These are phyloP conservation scores for Lasiodiplodia theobromae DNA, from an alignment of 2,329 filamentous ascomycete species.

Conservation along the genomic window DNA sequence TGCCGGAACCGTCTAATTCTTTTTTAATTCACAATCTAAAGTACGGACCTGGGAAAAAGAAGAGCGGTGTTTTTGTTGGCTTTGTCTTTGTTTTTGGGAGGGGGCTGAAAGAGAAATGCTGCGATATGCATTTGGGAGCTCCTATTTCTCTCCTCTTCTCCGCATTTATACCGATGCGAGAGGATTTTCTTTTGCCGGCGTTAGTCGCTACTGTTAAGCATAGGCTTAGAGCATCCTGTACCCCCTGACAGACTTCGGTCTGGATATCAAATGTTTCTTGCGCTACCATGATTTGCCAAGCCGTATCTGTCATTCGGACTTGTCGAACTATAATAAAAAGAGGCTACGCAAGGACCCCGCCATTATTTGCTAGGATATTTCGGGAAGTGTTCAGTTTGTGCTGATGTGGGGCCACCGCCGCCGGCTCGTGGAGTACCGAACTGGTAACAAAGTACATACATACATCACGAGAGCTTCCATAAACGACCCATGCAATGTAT, in stretches of 20 bases:
- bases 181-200: not conserved
- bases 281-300: not conserved
- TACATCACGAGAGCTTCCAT: too few relatives aligned
- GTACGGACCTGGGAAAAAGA: not conserved
- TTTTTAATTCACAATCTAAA: not conserved
- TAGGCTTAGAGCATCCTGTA: slow-evolving; percentile 1
- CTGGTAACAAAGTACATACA: too few relatives aligned
- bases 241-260: not conserved
- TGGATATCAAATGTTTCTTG: not conserved
- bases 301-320: not conserved
- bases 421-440: too few relatives aligned
- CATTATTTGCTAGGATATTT: too few relatives aligned
- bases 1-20: slow-evolving; percentile 66
- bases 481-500: too few relatives aligned
- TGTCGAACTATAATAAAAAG: too few relatives aligned
- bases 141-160: not conserved
- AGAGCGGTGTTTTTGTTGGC: not conserved
- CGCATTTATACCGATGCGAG: not conserved
- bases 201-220: not conserved
- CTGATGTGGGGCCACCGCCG: too few relatives aligned
- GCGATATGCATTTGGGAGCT: not conserved
- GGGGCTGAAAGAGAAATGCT: not conserved
- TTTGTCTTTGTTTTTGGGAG: not conserved
- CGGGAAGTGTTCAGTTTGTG: too few relatives aligned
- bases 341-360: too few relatives aligned